phyloP scores from a whole-genome alignment of 1,139 yeast species.

The Geotrichum carabidarum region DNA sequence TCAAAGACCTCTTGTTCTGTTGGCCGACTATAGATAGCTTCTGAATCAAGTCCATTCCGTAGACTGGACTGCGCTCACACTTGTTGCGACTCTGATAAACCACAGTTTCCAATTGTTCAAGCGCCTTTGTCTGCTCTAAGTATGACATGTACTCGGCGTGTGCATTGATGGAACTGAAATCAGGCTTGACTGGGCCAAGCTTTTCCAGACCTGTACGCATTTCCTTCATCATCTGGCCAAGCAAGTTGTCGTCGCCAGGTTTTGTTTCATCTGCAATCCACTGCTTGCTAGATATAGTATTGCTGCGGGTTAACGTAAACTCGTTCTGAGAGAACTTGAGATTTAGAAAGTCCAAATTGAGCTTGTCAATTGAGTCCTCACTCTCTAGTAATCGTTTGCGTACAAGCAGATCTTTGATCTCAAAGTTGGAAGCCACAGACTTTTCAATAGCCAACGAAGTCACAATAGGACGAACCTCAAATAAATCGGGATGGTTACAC shows the following conservation, averaged over 20 bases:
- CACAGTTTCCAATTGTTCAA: conserved; percentile 52
- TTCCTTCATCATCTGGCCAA: conserved; percentile 24
- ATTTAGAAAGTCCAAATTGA: conserved; percentile 58
- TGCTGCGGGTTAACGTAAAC: conserved; percentile 43
- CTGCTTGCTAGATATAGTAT: conserved; percentile 44
- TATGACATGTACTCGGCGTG: conserved; percentile 56
- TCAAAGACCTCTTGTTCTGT: conserved; percentile 4
- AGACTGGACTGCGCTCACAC: conserved; percentile 33
- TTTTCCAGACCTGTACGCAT: conserved; percentile 13
- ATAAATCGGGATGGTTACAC: conserved; percentile 94
- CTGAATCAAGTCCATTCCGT: conserved; percentile 32
- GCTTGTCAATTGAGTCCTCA: conserved; percentile 28
- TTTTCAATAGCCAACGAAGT: conserved; percentile 77
- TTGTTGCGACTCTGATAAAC: conserved; percentile 53
- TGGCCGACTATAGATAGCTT: conserved; percentile 11
- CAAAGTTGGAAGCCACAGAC: conserved; percentile 55
- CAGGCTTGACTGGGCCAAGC: conserved; percentile 38
- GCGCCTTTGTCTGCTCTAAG: conserved; percentile 47
- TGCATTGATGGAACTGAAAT: conserved; percentile 49
- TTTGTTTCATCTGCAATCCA: conserved; percentile 44
- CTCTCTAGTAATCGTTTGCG: conserved; percentile 39
- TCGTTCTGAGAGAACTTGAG: conserved; percentile 53
- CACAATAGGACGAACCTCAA: conserved; percentile 90
- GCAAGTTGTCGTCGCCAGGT: conserved; percentile 34
- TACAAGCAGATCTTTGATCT: conserved; percentile 44